Percentiles rank a stretch among this genome's conserved stretches.
These are phyloP conservation scores for Cercophora newfieldiana DNA, from an alignment of 495 filamentous ascomycete genomes.

Conservation along the genomic window DNA sequence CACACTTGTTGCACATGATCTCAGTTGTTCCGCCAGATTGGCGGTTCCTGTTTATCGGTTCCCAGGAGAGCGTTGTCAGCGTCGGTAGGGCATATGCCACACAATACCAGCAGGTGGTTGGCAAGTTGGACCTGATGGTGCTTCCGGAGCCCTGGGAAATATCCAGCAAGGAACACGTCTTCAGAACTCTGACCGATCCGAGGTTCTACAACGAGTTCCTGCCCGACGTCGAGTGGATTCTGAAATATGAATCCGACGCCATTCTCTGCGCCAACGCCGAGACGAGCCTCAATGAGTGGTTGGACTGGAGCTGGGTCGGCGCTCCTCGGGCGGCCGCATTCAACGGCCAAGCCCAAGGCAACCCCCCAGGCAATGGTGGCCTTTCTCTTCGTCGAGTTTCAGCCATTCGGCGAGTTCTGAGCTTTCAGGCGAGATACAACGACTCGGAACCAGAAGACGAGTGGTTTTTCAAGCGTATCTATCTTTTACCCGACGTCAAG, in stretches of 20 bases:
- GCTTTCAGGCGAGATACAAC: slow-evolving; percentile 46
- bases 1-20: slow-evolving; percentile 51
- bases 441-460: slow-evolving; percentile 50
- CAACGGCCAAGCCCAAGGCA: slow-evolving; percentile 46
- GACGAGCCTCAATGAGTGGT: slow-evolving; percentile 48
- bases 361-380: slow-evolving; percentile 53
- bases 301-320: slow-evolving; percentile 50
- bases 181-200: slow-evolving; percentile 43
- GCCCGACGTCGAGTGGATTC: slow-evolving; percentile 45
- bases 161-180: slow-evolving; percentile 44
- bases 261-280: slow-evolving; percentile 52
- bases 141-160: slow-evolving; percentile 44
- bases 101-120: slow-evolving; percentile 43
- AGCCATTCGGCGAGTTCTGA: slow-evolving; percentile 41
- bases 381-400: slow-evolving; percentile 51
- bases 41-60: slow-evolving; percentile 53
- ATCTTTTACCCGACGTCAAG: slow-evolving; percentile 44
- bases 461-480: slow-evolving; percentile 49
- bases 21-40: slow-evolving; percentile 52
- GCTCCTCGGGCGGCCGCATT: slow-evolving; percentile 41
- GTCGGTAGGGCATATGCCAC: slow-evolving; percentile 42
- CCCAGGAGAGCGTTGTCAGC: slow-evolving; percentile 39
- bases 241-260: slow-evolving; percentile 51
- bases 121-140: slow-evolving; percentile 49
- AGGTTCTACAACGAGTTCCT: slow-evolving; percentile 50